These are phyloP conservation scores for Podila epigama DNA, from an alignment of 192 early-diverging fungal genomes.

Conservation along the genomic window DNA sequence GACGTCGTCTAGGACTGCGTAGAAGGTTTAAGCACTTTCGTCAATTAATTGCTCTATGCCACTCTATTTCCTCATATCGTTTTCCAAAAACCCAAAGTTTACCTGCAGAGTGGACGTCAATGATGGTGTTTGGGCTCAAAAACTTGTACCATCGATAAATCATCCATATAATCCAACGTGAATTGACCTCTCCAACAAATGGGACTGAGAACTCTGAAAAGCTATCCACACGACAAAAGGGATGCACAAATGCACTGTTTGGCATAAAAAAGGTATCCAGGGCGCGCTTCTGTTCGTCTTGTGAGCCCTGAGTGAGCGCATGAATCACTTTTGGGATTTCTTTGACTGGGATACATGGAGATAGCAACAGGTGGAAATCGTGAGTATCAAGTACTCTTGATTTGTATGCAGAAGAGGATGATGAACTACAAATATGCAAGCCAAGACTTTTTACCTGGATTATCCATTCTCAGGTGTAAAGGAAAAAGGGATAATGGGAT, in stretches of 20 bases:
- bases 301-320: neutral
- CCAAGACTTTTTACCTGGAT: constrained; percentile 1
- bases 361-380: too few relatives aligned
- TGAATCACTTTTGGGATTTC: constrained; percentile 4
- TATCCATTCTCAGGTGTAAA: too few relatives aligned
- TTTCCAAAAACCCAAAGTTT: neutral
- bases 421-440: too few relatives aligned
- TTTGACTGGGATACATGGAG: too few relatives aligned
- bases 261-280: constrained; percentile 5
- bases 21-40: neutral
- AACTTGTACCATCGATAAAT: constrained; percentile 16
- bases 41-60: neutral
- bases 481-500: too few relatives aligned
- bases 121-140: neutral
- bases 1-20: neutral
- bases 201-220: constrained; percentile 3
- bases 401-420: too few relatives aligned
- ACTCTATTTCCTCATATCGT: neutral
- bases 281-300: neutral
- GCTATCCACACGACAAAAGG: constrained; percentile 6
- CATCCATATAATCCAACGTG: constrained; percentile 15
- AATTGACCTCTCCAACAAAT: neutral
- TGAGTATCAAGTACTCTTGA: too few relatives aligned
- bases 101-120: constrained; percentile 10
- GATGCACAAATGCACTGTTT: constrained; percentile 2